A percentile compares a stretch with the other conserved stretches of the same genome.
Evolutionary conservation across 2,329 filamentous ascomycete species (phyloP).

Genomic region (Blastomyces silverae): DNA sequence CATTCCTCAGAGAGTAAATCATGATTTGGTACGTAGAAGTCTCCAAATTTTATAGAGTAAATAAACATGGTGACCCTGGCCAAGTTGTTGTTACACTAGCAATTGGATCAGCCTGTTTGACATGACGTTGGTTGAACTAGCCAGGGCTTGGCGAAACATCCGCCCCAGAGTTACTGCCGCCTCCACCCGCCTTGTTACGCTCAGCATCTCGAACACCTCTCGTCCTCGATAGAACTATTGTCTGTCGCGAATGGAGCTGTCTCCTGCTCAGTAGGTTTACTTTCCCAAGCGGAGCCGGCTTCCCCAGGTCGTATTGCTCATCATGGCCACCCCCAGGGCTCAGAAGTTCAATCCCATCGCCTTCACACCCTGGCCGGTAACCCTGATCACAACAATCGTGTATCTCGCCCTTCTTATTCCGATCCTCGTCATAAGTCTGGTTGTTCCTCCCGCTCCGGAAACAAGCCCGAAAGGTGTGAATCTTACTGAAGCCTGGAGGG

Average conservation of each 20-base stretch:
- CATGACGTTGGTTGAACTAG: too few relatives aligned
- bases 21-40: too few relatives aligned
- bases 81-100: too few relatives aligned
- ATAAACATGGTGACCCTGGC: too few relatives aligned
- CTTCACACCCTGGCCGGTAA: constrained; percentile 76
- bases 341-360: constrained; percentile 49
- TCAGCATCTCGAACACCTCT: not conserved
- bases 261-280: not conserved
- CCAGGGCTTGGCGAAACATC: constrained; percentile 6
- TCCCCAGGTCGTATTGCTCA: constrained; percentile 1
- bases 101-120: too few relatives aligned
- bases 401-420: constrained; percentile 73
- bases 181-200: constrained; percentile 6
- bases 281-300: not conserved
- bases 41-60: too few relatives aligned
- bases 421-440: constrained; percentile 66
- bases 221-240: not conserved
- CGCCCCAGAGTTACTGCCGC: constrained; percentile 7
- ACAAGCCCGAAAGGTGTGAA: constrained; percentile 60
- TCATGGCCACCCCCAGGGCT: constrained; percentile 31
- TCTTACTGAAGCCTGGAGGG: constrained; percentile 76
- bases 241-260: not conserved
- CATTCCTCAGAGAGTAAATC: too few relatives aligned
- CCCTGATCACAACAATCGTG: constrained; percentile 65
- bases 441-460: constrained; percentile 61